phyloP scores from a whole-genome alignment of 2,329 filamentous ascomycete species.

The Trichoderma harzianum region DNA sequence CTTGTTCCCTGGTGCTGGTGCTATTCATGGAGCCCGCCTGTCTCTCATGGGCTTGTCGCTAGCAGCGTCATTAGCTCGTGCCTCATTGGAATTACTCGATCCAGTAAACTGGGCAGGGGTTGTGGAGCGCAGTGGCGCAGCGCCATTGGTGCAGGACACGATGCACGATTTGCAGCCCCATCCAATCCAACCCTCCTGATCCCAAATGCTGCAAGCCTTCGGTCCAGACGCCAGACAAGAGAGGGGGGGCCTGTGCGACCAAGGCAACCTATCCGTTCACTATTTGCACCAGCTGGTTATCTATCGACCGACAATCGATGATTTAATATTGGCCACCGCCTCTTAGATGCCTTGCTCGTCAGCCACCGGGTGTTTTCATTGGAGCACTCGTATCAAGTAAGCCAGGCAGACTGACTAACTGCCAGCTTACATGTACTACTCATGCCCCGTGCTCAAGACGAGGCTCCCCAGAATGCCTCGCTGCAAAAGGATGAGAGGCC shows the following conservation, averaged over 20 bases:
- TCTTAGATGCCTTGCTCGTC: neutral
- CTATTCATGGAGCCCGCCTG: neutral
- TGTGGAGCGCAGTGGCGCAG: neutral
- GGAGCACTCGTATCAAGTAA: neutral
- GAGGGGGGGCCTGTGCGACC: neutral
- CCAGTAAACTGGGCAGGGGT: conserved; percentile 5
- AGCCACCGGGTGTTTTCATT: neutral
- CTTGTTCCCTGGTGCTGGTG: neutral
- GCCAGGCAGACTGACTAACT: neutral
- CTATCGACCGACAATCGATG: neutral
- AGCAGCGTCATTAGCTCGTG: neutral
- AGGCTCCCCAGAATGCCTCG: neutral
- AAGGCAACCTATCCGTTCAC: neutral
- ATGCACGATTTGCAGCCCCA: neutral
- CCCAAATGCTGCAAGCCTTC: conserved; percentile 13
- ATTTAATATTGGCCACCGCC: neutral
- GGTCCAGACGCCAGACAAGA: neutral
- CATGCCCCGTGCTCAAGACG: neutral
- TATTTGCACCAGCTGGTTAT: neutral
- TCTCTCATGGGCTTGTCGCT: neutral
- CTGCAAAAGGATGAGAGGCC: neutral
- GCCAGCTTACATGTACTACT: neutral
- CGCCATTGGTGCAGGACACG: neutral
- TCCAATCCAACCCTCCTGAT: neutral
- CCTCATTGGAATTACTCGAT: neutral